Evolutionary conservation across 129 eudicot species (phyloP).

Genomic region (Helianthus annuus): HanXRQr2.0-SUNRISE NC_035434.2:134502949-134503448

Average conservation of each 20-base stretch:
- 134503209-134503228: constrained; percentile 96
- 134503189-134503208: constrained; percentile 81
- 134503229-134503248: constrained; percentile 65
- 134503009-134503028: constrained; percentile 68
- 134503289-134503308: constrained; percentile 73
- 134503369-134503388: constrained; percentile 64
- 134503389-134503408: constrained; percentile 67
- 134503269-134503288: constrained; percentile 66
- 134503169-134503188: constrained; percentile 76
- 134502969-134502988: constrained; percentile 50
- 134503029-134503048: constrained; percentile 71
- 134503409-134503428: constrained; percentile 58
- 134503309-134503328: constrained; percentile 78
- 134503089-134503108: constrained; percentile 73
- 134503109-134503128: constrained; percentile 81
- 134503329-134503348: constrained; percentile 64
- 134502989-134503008: constrained; percentile 80
- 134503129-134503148: constrained; percentile 51
- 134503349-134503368: constrained; percentile 69
- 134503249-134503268: constrained; percentile 64
- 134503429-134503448: constrained; percentile 62
- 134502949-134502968: constrained; percentile 35
- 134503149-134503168: constrained; percentile 59
- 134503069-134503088: constrained; percentile 88
- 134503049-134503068: constrained; percentile 84